Percentiles rank a stretch among this genome's conserved stretches.
Conservation (phyloP, 495 filamentous ascomycete species). For the Trichoderma asperelloides region DNA sequence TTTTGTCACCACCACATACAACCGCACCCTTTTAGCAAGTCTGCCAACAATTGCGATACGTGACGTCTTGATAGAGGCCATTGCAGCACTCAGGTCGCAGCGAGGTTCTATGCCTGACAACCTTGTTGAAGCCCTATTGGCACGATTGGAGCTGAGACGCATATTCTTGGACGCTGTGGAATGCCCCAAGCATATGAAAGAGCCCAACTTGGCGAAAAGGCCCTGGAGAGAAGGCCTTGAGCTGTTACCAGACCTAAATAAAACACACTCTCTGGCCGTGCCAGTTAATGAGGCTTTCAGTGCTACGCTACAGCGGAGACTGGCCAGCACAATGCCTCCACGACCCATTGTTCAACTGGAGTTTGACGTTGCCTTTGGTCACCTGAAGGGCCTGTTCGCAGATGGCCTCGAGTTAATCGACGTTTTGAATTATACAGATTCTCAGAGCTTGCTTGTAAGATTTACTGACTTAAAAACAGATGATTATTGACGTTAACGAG, state of each 20-base stretch:
- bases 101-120: conserved; percentile 37
- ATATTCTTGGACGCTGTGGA: conserved; percentile 50
- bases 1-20: conserved; percentile 84
- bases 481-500: conserved; percentile 10
- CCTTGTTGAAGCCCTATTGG: conserved; percentile 49
- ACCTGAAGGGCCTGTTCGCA: conserved; percentile 60
- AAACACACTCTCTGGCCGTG: conserved; percentile 52
- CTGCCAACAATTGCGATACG: conserved; percentile 50
- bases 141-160: conserved; percentile 55
- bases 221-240: conserved; percentile 40
- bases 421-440: conserved; percentile 58
- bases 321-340: conserved; percentile 89
- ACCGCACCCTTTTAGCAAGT: conserved; percentile 60
- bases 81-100: conserved; percentile 40
- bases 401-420: conserved; percentile 63
- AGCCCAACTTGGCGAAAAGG: conserved; percentile 33
- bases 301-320: conserved; percentile 74
- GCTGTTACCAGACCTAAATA: conserved; percentile 41
- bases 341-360: conserved; percentile 74
- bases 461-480: neutral
- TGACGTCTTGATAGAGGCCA: conserved; percentile 51
- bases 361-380: conserved; percentile 59
- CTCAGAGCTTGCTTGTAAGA: conserved; percentile 56
- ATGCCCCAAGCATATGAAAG: conserved; percentile 30
- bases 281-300: conserved; percentile 73